Evolutionary conservation across 2,329 filamentous ascomycete genomes (phyloP).

Genomic region (Penicillium hesseltinei): DNA sequence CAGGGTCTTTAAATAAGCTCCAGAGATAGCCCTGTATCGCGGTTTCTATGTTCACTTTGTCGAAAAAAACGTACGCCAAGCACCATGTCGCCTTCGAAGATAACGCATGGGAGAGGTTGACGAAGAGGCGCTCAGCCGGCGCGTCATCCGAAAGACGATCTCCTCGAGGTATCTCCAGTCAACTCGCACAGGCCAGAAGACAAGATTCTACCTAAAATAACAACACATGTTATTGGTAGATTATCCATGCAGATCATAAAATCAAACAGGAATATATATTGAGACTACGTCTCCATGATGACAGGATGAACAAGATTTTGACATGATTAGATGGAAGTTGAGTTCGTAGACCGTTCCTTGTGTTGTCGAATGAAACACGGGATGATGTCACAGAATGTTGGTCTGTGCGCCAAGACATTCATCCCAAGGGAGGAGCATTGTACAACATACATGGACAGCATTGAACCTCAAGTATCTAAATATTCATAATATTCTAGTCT

Average conservation of each 20-base stretch:
- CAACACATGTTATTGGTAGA: neutral
- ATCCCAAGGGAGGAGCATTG: no score
- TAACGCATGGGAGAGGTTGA: conserved; percentile 3
- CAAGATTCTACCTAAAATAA: neutral
- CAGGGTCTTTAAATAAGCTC: neutral
- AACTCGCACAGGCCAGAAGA: neutral
- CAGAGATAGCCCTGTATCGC: neutral
- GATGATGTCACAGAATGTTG: neutral
- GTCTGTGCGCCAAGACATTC: neutral
- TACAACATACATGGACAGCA: no score
- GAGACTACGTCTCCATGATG: conserved; percentile 4
- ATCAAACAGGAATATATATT: neutral
- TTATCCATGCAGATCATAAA: neutral
- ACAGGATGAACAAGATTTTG: neutral
- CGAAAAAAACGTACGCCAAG: conserved; percentile 20
- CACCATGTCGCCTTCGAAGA: conserved; percentile 8
- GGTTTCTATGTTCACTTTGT: no score
- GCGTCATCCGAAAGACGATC: conserved; percentile 24
- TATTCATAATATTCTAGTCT: no score
- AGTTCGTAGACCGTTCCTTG: neutral
- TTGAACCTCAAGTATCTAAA: no score
- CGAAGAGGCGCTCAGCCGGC: conserved; percentile 13
- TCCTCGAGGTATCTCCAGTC: neutral
- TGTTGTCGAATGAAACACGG: neutral
- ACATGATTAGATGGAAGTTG: neutral